Conservation (phyloP, 225 moss, liverwort and hornwort species). For the Straminergon stramineum region DNA sequence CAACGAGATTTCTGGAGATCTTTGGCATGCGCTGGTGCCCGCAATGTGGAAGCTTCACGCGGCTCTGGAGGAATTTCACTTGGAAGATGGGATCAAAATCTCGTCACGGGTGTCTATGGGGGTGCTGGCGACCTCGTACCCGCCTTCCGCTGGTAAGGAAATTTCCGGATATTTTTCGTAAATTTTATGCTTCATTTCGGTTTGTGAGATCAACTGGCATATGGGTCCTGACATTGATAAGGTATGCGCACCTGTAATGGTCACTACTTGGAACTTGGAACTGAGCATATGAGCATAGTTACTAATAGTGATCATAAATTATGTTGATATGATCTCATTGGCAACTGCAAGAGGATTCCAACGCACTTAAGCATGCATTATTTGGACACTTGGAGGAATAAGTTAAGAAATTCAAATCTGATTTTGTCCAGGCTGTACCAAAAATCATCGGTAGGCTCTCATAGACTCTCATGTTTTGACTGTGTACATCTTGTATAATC, state of each 20-base stretch:
- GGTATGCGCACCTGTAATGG: neutral
- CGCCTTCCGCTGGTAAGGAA: constrained; percentile 15
- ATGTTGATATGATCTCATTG: neutral
- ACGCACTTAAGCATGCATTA: neutral
- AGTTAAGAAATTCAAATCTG: neutral
- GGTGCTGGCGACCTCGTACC: constrained; percentile 30
- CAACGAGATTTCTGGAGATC: constrained; percentile 31
- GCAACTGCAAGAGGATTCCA: neutral
- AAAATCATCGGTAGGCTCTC: neutral
- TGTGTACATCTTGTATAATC: neutral
- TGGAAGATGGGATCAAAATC: constrained; percentile 28
- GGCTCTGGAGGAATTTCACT: constrained; percentile 9
- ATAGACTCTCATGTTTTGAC: neutral
- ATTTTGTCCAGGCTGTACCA: neutral
- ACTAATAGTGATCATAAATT: neutral
- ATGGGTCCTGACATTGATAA: neutral
- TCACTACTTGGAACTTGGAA: neutral
- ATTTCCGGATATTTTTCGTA: neutral
- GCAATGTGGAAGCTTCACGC: constrained; percentile 61
- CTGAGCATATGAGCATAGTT: neutral
- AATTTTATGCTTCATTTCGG: no score
- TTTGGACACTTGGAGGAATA: neutral
- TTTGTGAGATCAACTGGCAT: neutral
- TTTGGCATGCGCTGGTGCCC: constrained; percentile 54
- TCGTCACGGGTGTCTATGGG: constrained; percentile 47